A percentile compares a stretch with the other conserved stretches of the same genome.
These are phyloP conservation scores for Pyrus bretschneideri DNA, from an alignment of 306 rosid species.

Conservation along the genomic window DNA sequence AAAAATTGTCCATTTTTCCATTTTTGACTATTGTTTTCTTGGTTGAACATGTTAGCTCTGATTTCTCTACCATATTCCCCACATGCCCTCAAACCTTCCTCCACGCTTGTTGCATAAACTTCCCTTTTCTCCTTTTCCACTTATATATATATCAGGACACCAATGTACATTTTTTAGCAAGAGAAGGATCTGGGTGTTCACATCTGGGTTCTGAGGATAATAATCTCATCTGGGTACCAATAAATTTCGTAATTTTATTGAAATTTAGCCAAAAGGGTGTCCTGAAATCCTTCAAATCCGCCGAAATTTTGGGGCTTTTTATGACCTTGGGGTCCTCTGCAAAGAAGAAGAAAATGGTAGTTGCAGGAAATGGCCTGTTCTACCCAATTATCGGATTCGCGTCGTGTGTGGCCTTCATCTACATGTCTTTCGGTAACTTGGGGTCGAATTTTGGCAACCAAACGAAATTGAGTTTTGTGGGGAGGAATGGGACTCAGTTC, in stretches of 20 bases:
- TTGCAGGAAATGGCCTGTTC: constrained; percentile 49
- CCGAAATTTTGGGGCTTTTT: constrained; percentile 26
- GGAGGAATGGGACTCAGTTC: constrained; percentile 72
- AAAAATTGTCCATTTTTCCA: too few relatives aligned
- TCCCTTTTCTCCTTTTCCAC: background rate
- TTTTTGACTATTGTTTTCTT: constrained; percentile 32
- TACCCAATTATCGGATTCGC: constrained; percentile 75
- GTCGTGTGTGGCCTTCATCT: constrained; percentile 54
- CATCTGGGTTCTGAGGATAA: constrained; percentile 20
- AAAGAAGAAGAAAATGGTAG: constrained; percentile 43
- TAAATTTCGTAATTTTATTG: constrained; percentile 10
- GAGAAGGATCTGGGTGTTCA: constrained; percentile 39
- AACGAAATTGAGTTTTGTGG: constrained; percentile 50
- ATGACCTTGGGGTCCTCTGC: background rate
- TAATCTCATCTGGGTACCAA: constrained; percentile 26
- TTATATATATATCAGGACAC: background rate
- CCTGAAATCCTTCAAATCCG: constrained; percentile 20
- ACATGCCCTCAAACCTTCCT: constrained; percentile 17
- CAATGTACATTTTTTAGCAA: background rate
- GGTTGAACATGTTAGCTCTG: constrained; percentile 20
- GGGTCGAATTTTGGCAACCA: constrained; percentile 27
- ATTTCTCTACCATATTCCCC: constrained; percentile 23
- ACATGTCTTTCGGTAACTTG: constrained; percentile 67
- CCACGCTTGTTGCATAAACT: constrained; percentile 18
- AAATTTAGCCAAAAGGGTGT: constrained; percentile 31